These are phyloP conservation scores for Neltuma alba DNA, from an alignment of 306 rosid species.

Conservation along the genomic window DNA sequence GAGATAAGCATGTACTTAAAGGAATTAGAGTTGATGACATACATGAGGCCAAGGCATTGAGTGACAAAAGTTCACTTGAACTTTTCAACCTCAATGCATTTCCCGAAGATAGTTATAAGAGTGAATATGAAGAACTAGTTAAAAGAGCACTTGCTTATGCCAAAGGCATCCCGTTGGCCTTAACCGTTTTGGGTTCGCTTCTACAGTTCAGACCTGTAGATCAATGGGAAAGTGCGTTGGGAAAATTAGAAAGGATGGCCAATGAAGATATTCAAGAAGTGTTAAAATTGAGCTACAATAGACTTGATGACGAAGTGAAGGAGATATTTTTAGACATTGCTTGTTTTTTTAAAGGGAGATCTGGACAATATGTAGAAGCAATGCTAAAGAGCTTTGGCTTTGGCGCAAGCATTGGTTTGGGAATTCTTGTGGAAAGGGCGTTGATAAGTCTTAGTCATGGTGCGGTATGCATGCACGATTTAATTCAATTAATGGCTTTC, in stretches of 20 bases:
- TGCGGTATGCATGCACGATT: constrained; percentile 28
- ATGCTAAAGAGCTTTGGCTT: constrained; percentile 19
- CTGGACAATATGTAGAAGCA: not conserved
- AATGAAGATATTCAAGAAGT: not conserved
- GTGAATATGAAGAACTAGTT: not conserved
- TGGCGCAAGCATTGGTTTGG: not conserved
- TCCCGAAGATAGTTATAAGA: not conserved
- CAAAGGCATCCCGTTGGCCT: not conserved
- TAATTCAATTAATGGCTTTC: constrained; percentile 27
- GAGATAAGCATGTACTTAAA: not conserved
- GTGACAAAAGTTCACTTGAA: not conserved
- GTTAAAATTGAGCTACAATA: constrained; percentile 28
- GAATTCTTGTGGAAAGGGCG: constrained; percentile 4
- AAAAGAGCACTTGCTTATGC: not conserved
- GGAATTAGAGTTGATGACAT: not conserved
- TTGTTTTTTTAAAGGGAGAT: constrained; percentile 19
- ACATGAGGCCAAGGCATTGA: not conserved
- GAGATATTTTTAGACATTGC: constrained; percentile 33
- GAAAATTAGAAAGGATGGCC: not conserved
- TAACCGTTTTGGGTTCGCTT: constrained; percentile 13
- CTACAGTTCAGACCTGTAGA: not conserved
- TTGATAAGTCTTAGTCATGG: not conserved
- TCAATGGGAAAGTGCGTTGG: constrained; percentile 21
- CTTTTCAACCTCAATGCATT: not conserved
- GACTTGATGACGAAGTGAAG: not conserved